Percentiles rank a stretch among this genome's conserved stretches.
Conservation (phyloP, 495 filamentous ascomycete species). For the Xylaria grammica region DNA sequence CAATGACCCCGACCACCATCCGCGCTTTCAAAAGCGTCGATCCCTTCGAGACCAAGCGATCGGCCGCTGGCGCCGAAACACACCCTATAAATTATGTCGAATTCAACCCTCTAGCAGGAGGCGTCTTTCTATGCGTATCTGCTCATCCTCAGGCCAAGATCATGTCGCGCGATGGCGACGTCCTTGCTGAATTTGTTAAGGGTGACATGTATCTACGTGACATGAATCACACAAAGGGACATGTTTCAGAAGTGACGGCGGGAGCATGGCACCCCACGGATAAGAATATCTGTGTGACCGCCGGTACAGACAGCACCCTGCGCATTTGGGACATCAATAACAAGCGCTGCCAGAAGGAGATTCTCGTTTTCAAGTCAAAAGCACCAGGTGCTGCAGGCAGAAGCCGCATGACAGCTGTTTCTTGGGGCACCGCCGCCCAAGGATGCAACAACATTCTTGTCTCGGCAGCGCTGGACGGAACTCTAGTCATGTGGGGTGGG, state of each 20-base stretch:
- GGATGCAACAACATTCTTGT: constrained; percentile 82
- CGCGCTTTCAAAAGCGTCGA: constrained; percentile 93
- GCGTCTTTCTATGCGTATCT: constrained; percentile 82
- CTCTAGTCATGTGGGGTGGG: constrained; percentile 88
- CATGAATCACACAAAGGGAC: constrained; percentile 95
- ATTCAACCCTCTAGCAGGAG: constrained; percentile 84
- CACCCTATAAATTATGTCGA: constrained; percentile 84
- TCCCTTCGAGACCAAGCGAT: constrained; percentile 75
- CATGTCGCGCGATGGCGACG: constrained; percentile 84
- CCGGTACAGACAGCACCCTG: constrained; percentile 90
- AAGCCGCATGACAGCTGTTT: constrained; percentile 90
- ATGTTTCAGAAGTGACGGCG: constrained; percentile 85
- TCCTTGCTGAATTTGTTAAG: constrained; percentile 85
- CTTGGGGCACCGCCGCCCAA: constrained; percentile 80
- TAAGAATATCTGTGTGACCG: constrained; percentile 81
- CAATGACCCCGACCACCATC: constrained; percentile 93
- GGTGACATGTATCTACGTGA: constrained; percentile 98
- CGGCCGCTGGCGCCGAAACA: constrained; percentile 71
- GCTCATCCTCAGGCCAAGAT: constrained; percentile 89
- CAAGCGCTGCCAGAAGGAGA: constrained; percentile 83
- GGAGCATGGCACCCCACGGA: constrained; percentile 90
- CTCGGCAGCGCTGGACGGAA: constrained; percentile 87
- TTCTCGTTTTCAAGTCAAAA: constrained; percentile 92
- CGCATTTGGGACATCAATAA: constrained; percentile 96
- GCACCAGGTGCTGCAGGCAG: constrained; percentile 84